Evolutionary conservation across 2,329 filamentous ascomycete species (phyloP).

Genomic region (Colletotrichum echinochloae): DNA sequence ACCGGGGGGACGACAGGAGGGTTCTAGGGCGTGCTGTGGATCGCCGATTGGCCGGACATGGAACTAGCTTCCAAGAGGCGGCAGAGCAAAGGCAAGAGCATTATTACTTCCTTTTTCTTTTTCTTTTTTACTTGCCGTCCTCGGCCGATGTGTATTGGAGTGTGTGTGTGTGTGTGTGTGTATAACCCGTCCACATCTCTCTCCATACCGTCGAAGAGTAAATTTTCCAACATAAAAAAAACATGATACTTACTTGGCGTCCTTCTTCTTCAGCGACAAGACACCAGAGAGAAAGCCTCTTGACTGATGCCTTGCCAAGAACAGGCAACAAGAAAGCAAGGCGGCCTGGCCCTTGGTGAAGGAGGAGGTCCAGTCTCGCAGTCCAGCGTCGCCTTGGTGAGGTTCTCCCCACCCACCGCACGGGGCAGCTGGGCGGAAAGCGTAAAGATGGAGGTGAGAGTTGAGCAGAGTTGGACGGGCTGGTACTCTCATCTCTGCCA

Average conservation of each 20-base stretch:
- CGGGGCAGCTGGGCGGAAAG: conserved; percentile 13
- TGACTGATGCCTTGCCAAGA: not conserved
- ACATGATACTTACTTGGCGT: not conserved
- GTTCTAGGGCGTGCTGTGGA: conserved; percentile 20
- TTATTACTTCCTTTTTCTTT: not conserved
- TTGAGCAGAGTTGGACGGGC: not conserved
- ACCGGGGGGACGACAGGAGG: conserved; percentile 13
- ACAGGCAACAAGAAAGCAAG: not conserved
- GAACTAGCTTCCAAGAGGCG: conserved; percentile 5
- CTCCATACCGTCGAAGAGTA: not conserved
- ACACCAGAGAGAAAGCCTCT: not conserved
- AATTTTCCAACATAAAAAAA: not conserved
- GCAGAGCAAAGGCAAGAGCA: not conserved
- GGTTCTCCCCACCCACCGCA: conserved; percentile 17
- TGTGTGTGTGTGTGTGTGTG: not conserved
- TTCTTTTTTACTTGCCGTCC: not conserved
- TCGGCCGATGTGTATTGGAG: not conserved
- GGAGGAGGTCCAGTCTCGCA: not conserved
- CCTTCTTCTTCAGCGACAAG: not conserved
- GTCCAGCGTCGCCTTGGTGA: conserved; percentile 3
- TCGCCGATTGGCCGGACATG: conserved; percentile 38
- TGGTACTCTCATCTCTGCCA: not conserved
- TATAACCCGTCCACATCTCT: not conserved
- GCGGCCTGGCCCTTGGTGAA: not conserved
- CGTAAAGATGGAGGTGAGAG: conserved; percentile 6